Evolutionary conservation across 2,329 filamentous ascomycete genomes (phyloP), one percentile per base, ranked within the genome.

Genomic region (Cadophora sp.): DNA sequence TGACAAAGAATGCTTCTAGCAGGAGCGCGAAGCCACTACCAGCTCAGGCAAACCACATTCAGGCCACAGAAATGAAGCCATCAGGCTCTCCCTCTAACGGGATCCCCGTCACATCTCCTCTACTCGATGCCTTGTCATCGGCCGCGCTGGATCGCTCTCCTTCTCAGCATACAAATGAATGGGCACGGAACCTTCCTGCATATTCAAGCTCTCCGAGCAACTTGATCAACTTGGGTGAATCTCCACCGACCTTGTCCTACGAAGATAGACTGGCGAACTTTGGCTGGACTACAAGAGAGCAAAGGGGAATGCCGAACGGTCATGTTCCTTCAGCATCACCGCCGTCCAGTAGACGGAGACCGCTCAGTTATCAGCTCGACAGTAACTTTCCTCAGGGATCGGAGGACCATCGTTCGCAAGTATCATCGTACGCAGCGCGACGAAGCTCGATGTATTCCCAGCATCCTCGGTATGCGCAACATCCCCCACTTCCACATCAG

Each of bases 401-500:
- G 68, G 83, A 87, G 63, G 85, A 85, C 8, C 83, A 84, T 59
- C 81, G 82, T 65, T 79, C 81, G 36, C 78, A 81, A 61, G 78
- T 81, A 41, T 79, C 71, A 53, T 81, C 76, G 74, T 79, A 78
- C 48, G 76, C 76, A 58, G 76, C 81, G 70, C 75, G 83, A 65
- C 78, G 85, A 74, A 80, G 82, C 33, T 86, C 85, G 55, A 83
- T 85, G 79, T 83, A 85, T 72, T 84, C 85, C 7, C 82, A 83
- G 24, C 81, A 79, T 59, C 76, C 80, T 14, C 81, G 81, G 14
- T 83, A 85, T 64, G 75, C 79, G 68, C 77, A 82, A 43, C 83
- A 87, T 61, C 88, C 87, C n/a, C 90, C 91, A 3, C 84, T 90
- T 11, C 91, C 92, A 3, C 91, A 94, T 76, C 87, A 93, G 67